Evolutionary conservation across 805 yeast genomes (phyloP), one percentile per base, ranked within the genome.

Genomic region (Teunomyces lycoperdinae): DNA sequence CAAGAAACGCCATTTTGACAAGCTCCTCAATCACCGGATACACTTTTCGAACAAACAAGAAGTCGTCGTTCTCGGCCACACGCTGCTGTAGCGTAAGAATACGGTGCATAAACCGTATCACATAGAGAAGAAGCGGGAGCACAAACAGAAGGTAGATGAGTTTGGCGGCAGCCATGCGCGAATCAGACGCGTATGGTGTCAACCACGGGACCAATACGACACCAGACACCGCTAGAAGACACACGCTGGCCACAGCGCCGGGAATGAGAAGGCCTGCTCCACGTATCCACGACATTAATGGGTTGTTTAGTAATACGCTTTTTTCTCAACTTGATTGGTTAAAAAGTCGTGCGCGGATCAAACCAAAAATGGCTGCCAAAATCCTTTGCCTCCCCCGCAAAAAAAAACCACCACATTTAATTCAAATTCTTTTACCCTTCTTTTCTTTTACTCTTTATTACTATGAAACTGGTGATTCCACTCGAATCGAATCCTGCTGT

Each of bases 401-500:
- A 3, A 35, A 35, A 6, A 35, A 20, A 4, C 33, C 33, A 16
- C 16, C 16, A 16, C 16, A 16, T 16, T 16, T 16, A 16, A 16
- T 16, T 16, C 16, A 16, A 16, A 16, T 16, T 16, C 16, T 16
- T 16, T 16, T 39, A 10, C 53, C 45, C 31, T 28, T 43, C 30
- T 5, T n/a, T 3, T 6, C 30, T 5, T n/a, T 3, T 6, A 24
- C 16, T 24, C 11, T 6, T 14, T 16, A 38, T 38, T 28, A 26
- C 29, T 13, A 26, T 13, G 14, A 54, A 48, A 46, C 35, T 84
- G 10, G 92, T 88, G 11, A 83, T 90, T 9, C 98, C 98, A 2
- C 68, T 92, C 30, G 99, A 94, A 63, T 87, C 95, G 6, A 89
- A 90, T 57, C 99, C 99, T 0, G 85, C 77, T 8, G 81, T 92